These are phyloP conservation scores for Fusarium nelsonii DNA, from an alignment of 2,329 filamentous ascomycete species.

Conservation along the genomic window DNA sequence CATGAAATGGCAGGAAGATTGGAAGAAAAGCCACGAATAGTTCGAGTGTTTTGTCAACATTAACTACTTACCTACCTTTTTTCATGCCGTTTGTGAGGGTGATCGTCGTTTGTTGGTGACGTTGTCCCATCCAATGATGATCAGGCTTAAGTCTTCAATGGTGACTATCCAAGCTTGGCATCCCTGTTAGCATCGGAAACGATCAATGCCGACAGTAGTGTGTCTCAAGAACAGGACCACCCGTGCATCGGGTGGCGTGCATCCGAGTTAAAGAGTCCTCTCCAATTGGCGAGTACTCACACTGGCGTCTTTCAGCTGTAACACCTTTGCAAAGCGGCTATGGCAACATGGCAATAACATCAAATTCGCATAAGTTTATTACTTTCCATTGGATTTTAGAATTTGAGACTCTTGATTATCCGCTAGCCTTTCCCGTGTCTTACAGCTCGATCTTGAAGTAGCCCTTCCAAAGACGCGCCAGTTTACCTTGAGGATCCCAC, in stretches of 20 bases:
- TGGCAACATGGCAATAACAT: not conserved
- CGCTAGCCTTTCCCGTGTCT: not conserved
- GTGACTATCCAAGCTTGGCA: not conserved
- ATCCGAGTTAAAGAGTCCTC: not conserved
- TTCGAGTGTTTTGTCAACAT: too few species aligned
- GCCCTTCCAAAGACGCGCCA: constrained; percentile 54
- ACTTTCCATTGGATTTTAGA: too few species aligned
- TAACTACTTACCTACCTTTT: too few species aligned
- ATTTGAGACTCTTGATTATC: too few species aligned
- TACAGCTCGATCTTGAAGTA: constrained; percentile 51
- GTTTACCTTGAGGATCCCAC: constrained; percentile 55
- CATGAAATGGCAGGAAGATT: too few species aligned
- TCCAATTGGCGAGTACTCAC: not conserved
- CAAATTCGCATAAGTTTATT: not conserved
- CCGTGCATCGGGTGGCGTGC: not conserved
- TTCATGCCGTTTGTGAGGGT: too few species aligned
- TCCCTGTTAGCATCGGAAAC: not conserved
- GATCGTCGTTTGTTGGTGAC: too few species aligned
- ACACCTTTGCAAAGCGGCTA: too few species aligned
- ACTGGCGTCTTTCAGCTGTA: not conserved
- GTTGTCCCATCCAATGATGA: too few species aligned
- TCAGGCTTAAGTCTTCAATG: too few species aligned
- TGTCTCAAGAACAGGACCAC: not conserved
- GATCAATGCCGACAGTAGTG: not conserved
- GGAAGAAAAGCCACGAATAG: too few species aligned